Base-by-base conservation (phyloP, 2,329 filamentous ascomycete species). In the Hypoxylon sp. region DNA sequence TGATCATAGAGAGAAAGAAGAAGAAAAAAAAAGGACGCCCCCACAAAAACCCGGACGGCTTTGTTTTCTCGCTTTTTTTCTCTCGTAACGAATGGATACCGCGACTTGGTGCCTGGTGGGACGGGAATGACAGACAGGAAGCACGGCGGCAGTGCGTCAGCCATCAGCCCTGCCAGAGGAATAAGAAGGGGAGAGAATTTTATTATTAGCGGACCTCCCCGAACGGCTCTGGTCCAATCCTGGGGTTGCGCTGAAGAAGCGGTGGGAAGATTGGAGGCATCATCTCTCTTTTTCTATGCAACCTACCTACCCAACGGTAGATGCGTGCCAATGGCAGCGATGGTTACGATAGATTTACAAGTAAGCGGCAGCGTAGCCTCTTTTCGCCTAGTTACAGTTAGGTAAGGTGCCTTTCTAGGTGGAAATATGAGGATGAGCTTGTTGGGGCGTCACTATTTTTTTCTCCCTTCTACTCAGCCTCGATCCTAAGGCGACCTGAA, bases 231-330 rank as follows among this genome's bases (percentile, higher is more conserved):
- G 59, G 69, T 53, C 65, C 68, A 69, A 70, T 70, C 65, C 67
- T 61, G 54, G 54, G 62, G 65, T 71, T 69, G 67, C 63, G 70
- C 70, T 71, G 68, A 69, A 72, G 70, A 71, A 61, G 70, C 67
- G 70, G 70, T 71, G 67, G 65, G 51, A 52, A 29, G 53, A 52
- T 42, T 19, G 58, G 51, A 66, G 52, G 42, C 63, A 67, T 65
- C 53, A 59, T 70, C 58, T 55, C 42, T 31, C 26, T 1, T 26
- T 26, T 26, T 26, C 48, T 63, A 65, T 70, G 67, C 67, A 67
- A 64, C 67, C 59, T 60, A 37, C 67, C 19, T 22, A 22, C 19
- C 19, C 55, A 70, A 63, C 67, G 67, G 67, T 67, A 67, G 60
- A 70, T 64, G 64, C 47, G 64, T 33, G 51, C 67, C 67, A 70